A percentile compares a stretch with the other conserved stretches of the same genome.
Conservation (phyloP, 768 basidiomycete genomes). For the Cantharellus anzutake region DNA sequence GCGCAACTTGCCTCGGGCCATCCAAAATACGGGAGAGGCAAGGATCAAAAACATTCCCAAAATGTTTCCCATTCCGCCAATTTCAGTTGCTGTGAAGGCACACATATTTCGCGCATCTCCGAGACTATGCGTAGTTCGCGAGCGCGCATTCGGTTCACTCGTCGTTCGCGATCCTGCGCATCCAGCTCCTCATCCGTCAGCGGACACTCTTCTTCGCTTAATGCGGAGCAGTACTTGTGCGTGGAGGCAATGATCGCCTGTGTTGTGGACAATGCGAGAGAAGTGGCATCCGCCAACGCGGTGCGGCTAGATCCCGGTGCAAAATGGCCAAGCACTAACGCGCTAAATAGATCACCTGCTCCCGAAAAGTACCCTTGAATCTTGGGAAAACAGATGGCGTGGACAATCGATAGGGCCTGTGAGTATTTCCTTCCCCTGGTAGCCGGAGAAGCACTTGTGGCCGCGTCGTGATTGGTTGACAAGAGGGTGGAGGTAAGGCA, state of each 20-base stretch:
- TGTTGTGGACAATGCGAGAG: slow-evolving; percentile 53
- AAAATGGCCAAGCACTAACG: slow-evolving; percentile 74
- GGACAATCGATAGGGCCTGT: slow-evolving; percentile 25
- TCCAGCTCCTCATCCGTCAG: slow-evolving; percentile 69
- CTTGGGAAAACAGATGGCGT: slow-evolving; percentile 53
- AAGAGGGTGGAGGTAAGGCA: slow-evolving; percentile 47
- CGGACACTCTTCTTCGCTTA: slow-evolving; percentile 40
- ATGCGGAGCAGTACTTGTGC: slow-evolving; percentile 29
- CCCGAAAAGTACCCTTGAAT: slow-evolving; percentile 89
- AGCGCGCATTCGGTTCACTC: slow-evolving; percentile 55
- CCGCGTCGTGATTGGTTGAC: not conserved
- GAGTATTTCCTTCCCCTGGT: slow-evolving; percentile 2
- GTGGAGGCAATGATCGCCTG: slow-evolving; percentile 53
- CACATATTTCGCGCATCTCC: slow-evolving; percentile 28
- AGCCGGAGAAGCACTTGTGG: slow-evolving; percentile 14
- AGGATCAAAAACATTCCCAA: no score
- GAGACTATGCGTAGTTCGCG: slow-evolving; percentile 75
- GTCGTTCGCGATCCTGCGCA: slow-evolving; percentile 38
- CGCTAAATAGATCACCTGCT: slow-evolving; percentile 92
- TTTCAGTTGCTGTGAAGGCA: no score
- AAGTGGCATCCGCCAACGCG: slow-evolving; percentile 36
- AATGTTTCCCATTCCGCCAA: no score
- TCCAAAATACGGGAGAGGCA: no score
- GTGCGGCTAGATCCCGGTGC: slow-evolving; percentile 12
- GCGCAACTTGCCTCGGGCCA: no score